These are phyloP conservation scores for Scedosporium dehoogii DNA, from an alignment of 2,329 filamentous ascomycete genomes.

Conservation along the genomic window DNA sequence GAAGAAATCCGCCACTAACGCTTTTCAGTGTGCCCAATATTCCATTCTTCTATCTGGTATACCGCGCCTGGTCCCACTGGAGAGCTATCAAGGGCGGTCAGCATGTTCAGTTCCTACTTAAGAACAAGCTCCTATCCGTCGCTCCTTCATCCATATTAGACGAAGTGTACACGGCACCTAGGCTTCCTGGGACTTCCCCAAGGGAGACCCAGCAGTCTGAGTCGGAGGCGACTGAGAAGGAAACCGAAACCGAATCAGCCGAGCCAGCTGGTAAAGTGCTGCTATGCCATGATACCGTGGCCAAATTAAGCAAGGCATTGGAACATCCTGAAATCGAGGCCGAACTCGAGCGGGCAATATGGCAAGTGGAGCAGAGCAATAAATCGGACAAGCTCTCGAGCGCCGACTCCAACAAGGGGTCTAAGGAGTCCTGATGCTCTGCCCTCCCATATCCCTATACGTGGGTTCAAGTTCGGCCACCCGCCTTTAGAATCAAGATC, in stretches of 20 bases:
- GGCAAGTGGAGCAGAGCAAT: constrained; percentile 54
- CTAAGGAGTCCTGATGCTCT: neutral
- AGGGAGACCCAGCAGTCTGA: neutral
- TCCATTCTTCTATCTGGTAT: constrained; percentile 92
- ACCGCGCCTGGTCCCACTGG: constrained; percentile 88
- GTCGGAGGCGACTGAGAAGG: constrained; percentile 4
- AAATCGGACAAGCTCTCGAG: constrained; percentile 24
- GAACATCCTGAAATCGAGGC: constrained; percentile 60
- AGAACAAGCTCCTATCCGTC: constrained; percentile 59
- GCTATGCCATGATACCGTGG: neutral
- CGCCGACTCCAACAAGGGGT: neutral
- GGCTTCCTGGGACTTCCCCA: constrained; percentile 16
- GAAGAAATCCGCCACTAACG: neutral
- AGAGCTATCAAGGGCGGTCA: constrained; percentile 75
- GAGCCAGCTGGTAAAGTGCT: neutral
- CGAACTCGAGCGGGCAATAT: constrained; percentile 66
- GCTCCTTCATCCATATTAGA: constrained; percentile 62
- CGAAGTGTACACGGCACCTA: constrained; percentile 48
- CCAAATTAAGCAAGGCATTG: constrained; percentile 36
- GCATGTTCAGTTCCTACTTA: constrained; percentile 72
- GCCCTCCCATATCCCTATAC: neutral
- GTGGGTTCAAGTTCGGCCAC: neutral
- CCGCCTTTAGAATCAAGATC: neutral
- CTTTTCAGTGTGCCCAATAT: constrained; percentile 69
- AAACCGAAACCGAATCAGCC: constrained; percentile 9